phyloP scores from a whole-genome alignment of 805 yeast genomes.

The Metschnikowia amazonensis region DNA sequence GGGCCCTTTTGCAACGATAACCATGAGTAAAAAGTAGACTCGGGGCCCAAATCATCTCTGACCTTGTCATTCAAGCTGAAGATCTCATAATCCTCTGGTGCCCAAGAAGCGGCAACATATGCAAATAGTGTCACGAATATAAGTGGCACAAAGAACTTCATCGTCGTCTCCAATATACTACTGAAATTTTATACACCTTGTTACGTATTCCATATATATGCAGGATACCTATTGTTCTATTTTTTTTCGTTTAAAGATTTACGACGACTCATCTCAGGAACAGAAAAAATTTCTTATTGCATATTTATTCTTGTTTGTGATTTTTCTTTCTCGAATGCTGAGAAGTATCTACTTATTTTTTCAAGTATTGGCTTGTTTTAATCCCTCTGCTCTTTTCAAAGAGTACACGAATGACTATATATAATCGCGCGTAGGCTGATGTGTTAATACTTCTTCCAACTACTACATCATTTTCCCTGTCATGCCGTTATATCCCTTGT shows the following conservation, averaged over 20 bases:
- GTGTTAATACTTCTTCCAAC: neutral
- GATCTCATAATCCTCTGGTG: slow-evolving; percentile 73
- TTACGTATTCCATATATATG: neutral
- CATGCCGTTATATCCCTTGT: slow-evolving; percentile 38
- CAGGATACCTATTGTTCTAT: neutral
- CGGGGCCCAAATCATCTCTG: slow-evolving; percentile 56
- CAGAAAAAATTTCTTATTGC: no score
- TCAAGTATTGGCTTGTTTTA: neutral
- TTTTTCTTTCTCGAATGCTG: no score
- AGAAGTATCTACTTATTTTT: no score
- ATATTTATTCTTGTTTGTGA: no score
- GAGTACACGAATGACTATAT: neutral
- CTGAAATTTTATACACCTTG: slow-evolving; percentile 1
- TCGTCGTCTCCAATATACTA: neutral
- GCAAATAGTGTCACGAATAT: slow-evolving; percentile 18
- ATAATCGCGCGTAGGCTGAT: slow-evolving; percentile 1
- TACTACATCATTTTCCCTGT: neutral
- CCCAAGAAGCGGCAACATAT: slow-evolving; percentile 43
- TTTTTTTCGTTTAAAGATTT: neutral
- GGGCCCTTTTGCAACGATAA: slow-evolving; percentile 47
- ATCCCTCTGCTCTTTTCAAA: neutral
- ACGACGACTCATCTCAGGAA: no score
- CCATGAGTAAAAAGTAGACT: slow-evolving; percentile 67
- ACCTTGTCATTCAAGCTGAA: slow-evolving; percentile 68
- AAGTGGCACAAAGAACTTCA: slow-evolving; percentile 15